Evolutionary conservation across 2,329 filamentous ascomycete species (phyloP).

Genomic region (Beauveria asiatica): DNA sequence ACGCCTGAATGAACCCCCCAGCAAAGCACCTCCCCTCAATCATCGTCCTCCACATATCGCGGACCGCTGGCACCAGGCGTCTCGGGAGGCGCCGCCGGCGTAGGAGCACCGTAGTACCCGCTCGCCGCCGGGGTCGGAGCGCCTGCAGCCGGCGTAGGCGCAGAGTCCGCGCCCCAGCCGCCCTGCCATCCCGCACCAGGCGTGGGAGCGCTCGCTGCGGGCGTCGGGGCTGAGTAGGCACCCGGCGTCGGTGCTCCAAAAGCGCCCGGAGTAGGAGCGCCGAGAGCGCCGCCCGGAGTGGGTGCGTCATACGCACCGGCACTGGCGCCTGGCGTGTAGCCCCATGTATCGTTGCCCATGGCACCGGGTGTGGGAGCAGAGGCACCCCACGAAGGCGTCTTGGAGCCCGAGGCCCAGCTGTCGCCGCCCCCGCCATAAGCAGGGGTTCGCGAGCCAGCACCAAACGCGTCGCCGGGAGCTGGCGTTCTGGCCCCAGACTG

Average conservation of each 20-base stretch:
- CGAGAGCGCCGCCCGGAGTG: conserved; percentile 51
- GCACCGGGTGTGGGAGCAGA: conserved; percentile 51
- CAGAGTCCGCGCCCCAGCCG: conserved; percentile 53
- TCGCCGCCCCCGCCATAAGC: conserved; percentile 50
- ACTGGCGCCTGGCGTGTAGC: conserved; percentile 44
- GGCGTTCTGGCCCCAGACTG: conserved; percentile 68
- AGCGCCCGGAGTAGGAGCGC: conserved; percentile 53
- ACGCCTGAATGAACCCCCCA: neutral
- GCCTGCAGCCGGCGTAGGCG: conserved; percentile 55
- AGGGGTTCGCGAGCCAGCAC: conserved; percentile 59
- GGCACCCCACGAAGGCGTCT: conserved; percentile 66
- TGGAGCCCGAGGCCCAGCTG: conserved; percentile 59
- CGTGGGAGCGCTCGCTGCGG: conserved; percentile 58
- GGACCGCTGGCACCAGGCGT: conserved; percentile 54
- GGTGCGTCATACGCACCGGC: conserved; percentile 58
- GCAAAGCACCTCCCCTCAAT: conserved; percentile 18
- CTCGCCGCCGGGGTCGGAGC: conserved; percentile 64
- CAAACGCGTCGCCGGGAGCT: conserved; percentile 51
- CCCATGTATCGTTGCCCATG: conserved; percentile 51
- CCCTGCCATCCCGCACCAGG: conserved; percentile 56
- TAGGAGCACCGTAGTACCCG: conserved; percentile 48
- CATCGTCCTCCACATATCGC: conserved; percentile 46
- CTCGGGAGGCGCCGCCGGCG: conserved; percentile 50
- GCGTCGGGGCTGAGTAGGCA: conserved; percentile 56
- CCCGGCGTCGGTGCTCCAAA: conserved; percentile 65